A percentile compares a stretch with the other conserved stretches of the same genome.
Evolutionary conservation across 2,329 filamentous ascomycete genomes (phyloP).

Genomic region (Xylogone sp.): DNA sequence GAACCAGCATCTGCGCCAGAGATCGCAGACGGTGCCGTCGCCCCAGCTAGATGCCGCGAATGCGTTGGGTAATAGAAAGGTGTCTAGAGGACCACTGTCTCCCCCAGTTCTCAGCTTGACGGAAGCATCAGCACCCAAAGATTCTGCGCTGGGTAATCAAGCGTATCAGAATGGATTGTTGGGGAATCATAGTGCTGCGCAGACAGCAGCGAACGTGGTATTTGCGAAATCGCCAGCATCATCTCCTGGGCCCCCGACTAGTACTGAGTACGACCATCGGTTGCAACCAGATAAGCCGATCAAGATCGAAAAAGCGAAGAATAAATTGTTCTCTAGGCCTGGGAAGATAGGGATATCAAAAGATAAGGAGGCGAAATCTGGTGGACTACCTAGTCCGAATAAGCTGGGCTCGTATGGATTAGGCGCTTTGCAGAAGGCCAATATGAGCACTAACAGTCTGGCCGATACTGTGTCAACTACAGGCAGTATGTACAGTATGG

Average conservation of each 20-base stretch:
- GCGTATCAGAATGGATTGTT: constrained; percentile 58
- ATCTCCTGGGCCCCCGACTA: constrained; percentile 27
- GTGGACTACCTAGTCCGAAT: constrained; percentile 67
- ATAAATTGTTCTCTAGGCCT: constrained; percentile 76
- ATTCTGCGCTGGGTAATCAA: constrained; percentile 45
- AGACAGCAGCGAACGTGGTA: constrained; percentile 68
- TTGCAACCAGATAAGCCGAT: constrained; percentile 51
- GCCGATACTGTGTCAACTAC: constrained; percentile 50
- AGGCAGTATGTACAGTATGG: constrained; percentile 66
- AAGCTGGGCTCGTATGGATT: constrained; percentile 64
- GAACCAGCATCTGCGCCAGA: constrained; percentile 51
- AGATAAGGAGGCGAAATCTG: constrained; percentile 59
- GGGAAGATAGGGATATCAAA: constrained; percentile 69
- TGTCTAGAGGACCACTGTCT: constrained; percentile 45
- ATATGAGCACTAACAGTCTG: constrained; percentile 70
- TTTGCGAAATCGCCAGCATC: constrained; percentile 52
- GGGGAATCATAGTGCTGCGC: constrained; percentile 61
- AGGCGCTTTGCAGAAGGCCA: constrained; percentile 59
- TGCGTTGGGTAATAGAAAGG: constrained; percentile 17
- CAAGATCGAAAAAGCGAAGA: constrained; percentile 69
- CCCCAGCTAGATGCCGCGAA: constrained; percentile 27
- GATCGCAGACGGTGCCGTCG: constrained; percentile 70
- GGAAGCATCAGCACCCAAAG: constrained; percentile 59
- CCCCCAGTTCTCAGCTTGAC: constrained; percentile 62
- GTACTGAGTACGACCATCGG: constrained; percentile 31